Evolutionary conservation across 768 basidiomycete species (phyloP).

Genomic region (Tricholoma bakamatsutake): DNA sequence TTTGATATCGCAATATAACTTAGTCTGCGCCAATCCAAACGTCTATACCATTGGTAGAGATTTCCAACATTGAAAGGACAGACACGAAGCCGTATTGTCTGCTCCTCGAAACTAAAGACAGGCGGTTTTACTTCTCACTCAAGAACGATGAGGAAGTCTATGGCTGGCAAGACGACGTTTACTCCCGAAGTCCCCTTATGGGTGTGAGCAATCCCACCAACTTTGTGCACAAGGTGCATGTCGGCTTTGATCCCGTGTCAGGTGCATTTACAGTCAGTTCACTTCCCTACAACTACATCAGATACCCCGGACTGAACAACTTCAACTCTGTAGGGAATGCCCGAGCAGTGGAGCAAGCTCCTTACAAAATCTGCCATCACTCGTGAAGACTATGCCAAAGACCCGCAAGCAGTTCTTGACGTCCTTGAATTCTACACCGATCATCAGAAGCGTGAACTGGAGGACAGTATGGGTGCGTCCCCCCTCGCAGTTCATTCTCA

Average conservation of each 20-base stretch:
- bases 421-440: conserved; percentile 99
- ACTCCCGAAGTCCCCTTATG: conserved; percentile 86
- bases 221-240: conserved; percentile 98
- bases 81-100: conserved; percentile 95
- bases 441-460: conserved; percentile 91
- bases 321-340: conserved; percentile 63
- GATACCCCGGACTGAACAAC: not conserved
- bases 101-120: conserved; percentile 79
- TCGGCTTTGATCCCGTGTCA: conserved; percentile 90
- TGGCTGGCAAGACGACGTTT: conserved; percentile 96
- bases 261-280: conserved; percentile 87
- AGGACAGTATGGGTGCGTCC: conserved; percentile 36
- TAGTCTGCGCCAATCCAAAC: conserved; percentile 54
- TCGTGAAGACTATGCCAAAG: conserved; percentile 93
- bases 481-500: conserved; percentile 19
- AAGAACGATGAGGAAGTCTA: conserved; percentile 98
- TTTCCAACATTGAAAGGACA: conserved; percentile 84
- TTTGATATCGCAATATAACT: not conserved
- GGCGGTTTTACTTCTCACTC: conserved; percentile 72
- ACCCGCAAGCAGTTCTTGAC: conserved; percentile 95
- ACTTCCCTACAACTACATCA: not conserved
- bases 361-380: conserved; percentile 97
- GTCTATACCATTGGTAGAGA: conserved; percentile 64
- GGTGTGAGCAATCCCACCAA: conserved; percentile 94
- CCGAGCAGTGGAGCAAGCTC: conserved; percentile 97